Base-by-base conservation (phyloP, 208 protist species). In the Wallacemonas sp. region DNA sequence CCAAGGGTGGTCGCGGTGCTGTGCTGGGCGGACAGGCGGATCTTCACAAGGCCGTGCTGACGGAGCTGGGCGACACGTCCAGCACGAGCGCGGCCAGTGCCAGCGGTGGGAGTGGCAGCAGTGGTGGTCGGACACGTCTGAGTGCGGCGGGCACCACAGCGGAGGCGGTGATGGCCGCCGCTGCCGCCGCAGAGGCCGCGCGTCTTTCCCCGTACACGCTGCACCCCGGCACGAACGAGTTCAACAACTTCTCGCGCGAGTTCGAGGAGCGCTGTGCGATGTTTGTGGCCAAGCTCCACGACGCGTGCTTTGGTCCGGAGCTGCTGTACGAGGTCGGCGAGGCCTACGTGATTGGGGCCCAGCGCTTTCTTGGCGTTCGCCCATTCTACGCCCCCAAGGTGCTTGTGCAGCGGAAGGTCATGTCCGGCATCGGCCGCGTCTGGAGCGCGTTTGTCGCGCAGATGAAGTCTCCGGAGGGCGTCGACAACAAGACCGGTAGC, bases 331-430 rank as follows among this genome's bases (percentile, higher is more conserved):
- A 88, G 38, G 76, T 93, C 5, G 90, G 90, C 1, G 76, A 89
- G 68, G 82, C 87, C 0, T 93, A 95, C 70, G 76, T 93, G 39
- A 62, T 86, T 4, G 72, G 71, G 3, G 89, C 87, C 38, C 84
- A 93, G 71, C 90, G 90, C 23, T 95, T 91, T 52, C 85, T 95
- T 20, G 77, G 81, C 16, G 70, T 95, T 38, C 72, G 67, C 0
- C 87, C 87, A 3, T 95, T 93, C 72, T 95, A 95, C 71, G 77
- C 82, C 8, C 77, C 90, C 8, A 95, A 95, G 72, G 16, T 75
- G 28, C 80, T 87, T 28, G 72, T 89, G 7, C 81, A 77, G 45
- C 81, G 81, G 0, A 89, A 91, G 50, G 71, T 93, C 7, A 78
- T 86, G 22, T 55, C 81, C 10, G 90, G 90, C 22, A 65, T 89